phyloP scores from a whole-genome alignment of 2,329 filamentous ascomycete genomes.

The Parastagonospora nodorum region DNA sequence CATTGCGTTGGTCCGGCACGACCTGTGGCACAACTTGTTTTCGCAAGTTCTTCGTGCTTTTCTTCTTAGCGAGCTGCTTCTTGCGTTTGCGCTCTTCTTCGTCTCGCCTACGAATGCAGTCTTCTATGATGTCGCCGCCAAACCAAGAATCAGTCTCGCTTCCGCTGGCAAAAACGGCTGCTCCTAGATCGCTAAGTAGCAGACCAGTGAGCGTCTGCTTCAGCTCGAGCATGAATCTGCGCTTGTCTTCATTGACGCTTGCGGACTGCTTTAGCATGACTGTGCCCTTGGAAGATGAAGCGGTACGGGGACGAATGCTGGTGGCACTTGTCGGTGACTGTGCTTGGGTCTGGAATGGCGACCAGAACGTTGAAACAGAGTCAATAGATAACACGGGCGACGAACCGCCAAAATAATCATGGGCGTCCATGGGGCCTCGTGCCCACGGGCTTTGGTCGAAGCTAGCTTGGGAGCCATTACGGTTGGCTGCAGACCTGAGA shows the following conservation, averaged over 20 bases:
- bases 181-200: conserved; percentile 86
- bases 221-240: conserved; percentile 76
- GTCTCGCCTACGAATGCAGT: conserved; percentile 49
- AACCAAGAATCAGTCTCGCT: conserved; percentile 96
- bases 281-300: conserved; percentile 70
- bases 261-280: conserved; percentile 63
- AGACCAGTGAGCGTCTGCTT: conserved; percentile 82
- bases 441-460: conserved; percentile 71
- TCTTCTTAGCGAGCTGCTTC: conserved; percentile 44
- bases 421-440: conserved; percentile 68
- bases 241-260: conserved; percentile 70
- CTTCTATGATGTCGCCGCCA: conserved; percentile 59
- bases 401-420: conserved; percentile 71
- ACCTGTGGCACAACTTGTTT: conserved; percentile 31
- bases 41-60: conserved; percentile 67
- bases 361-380: conserved; percentile 84
- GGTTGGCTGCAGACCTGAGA: conserved; percentile 62
- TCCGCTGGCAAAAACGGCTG: conserved; percentile 81
- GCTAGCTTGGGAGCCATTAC: conserved; percentile 71
- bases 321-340: conserved; percentile 67
- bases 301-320: conserved; percentile 67
- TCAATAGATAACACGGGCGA: conserved; percentile 75
- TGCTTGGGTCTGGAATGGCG: conserved; percentile 73
- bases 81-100: conserved; percentile 48
- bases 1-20: conserved; percentile 42